Percentiles rank a stretch among this genome's conserved stretches.
These are phyloP conservation scores for Leucaena leucocephala DNA, from an alignment of 306 rosid genomes.

Conservation along the genomic window DNA sequence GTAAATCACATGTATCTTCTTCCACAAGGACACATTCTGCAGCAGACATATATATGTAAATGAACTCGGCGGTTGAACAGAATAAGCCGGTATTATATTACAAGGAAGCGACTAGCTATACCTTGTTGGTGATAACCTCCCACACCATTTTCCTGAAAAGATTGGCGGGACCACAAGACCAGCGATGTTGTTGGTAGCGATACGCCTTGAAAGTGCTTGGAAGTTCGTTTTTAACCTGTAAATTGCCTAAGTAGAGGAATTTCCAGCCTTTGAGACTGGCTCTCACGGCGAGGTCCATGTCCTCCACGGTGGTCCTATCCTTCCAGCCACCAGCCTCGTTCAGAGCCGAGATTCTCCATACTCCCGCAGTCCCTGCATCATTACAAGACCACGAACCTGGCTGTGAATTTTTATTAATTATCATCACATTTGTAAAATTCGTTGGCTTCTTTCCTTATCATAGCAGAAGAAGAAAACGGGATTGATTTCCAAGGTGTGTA, in stretches of 20 bases:
- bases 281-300: slow-evolving; percentile 88
- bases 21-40: slow-evolving; percentile 81
- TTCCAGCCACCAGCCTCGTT: slow-evolving; percentile 96
- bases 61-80: slow-evolving; percentile 9
- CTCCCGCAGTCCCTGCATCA: slow-evolving; percentile 83
- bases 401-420: too few species aligned
- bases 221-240: slow-evolving; percentile 83
- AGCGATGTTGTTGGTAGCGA: slow-evolving; percentile 85
- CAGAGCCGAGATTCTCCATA: slow-evolving; percentile 86
- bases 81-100: neutral
- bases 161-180: slow-evolving; percentile 98
- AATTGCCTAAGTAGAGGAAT: slow-evolving; percentile 65
- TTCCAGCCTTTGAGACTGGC: slow-evolving; percentile 97
- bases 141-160: slow-evolving; percentile 74
- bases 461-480: neutral
- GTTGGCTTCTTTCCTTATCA: neutral
- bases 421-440: neutral
- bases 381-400: neutral
- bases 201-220: slow-evolving; percentile 96
- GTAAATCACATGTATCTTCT: slow-evolving; percentile 83
- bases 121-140: slow-evolving; percentile 82
- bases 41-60: slow-evolving; percentile 11
- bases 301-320: slow-evolving; percentile 82
- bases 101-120: slow-evolving; percentile 9
- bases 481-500: neutral